A percentile compares a stretch with the other conserved stretches of the same genome.
phyloP scores from a whole-genome alignment of 495 filamentous ascomycete genomes.

The Trichoderma erinaceum region DNA sequence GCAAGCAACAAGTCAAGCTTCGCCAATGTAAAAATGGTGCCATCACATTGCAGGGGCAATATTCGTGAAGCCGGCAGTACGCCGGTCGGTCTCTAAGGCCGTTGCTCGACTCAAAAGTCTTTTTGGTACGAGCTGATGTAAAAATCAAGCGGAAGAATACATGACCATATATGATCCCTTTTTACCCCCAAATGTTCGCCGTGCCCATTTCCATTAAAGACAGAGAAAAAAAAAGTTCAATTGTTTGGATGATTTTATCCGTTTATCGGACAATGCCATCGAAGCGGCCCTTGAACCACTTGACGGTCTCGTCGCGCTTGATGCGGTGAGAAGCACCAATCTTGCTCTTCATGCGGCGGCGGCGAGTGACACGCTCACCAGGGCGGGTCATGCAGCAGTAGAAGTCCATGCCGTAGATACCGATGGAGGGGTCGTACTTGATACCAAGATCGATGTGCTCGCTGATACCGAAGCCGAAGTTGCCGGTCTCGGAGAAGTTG shows the following conservation, averaged over 20 bases:
- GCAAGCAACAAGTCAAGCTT: not conserved
- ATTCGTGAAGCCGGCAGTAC: constrained; percentile 47
- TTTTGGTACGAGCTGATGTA: constrained; percentile 36
- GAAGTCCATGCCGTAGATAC: constrained; percentile 99
- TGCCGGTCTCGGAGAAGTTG: constrained; percentile 99
- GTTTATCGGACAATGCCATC: constrained; percentile 92
- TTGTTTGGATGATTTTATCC: constrained; percentile 24
- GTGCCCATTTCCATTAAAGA: constrained; percentile 18
- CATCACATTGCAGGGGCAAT: constrained; percentile 15
- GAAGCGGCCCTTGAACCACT: constrained; percentile 99
- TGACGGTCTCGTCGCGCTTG: constrained; percentile 86
- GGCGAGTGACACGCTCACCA: constrained; percentile 94
- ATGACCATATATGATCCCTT: constrained; percentile 32
- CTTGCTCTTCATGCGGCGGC: constrained; percentile 77
- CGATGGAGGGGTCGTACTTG: constrained; percentile 99
- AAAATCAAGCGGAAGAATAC: constrained; percentile 34
- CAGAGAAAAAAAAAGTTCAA: constrained; percentile 14
- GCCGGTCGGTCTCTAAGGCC: constrained; percentile 62
- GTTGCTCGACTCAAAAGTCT: constrained; percentile 40
- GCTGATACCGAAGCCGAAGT: constrained; percentile 99
- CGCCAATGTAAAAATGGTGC: constrained; percentile 8
- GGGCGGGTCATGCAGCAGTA: constrained; percentile 99
- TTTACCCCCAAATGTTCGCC: constrained; percentile 30
- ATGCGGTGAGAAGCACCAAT: constrained; percentile 89
- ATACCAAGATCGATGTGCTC: constrained; percentile 99